Evolutionary conservation across 2,329 filamentous ascomycete genomes (phyloP).

Genomic region (Colletotrichum incanum): DNA sequence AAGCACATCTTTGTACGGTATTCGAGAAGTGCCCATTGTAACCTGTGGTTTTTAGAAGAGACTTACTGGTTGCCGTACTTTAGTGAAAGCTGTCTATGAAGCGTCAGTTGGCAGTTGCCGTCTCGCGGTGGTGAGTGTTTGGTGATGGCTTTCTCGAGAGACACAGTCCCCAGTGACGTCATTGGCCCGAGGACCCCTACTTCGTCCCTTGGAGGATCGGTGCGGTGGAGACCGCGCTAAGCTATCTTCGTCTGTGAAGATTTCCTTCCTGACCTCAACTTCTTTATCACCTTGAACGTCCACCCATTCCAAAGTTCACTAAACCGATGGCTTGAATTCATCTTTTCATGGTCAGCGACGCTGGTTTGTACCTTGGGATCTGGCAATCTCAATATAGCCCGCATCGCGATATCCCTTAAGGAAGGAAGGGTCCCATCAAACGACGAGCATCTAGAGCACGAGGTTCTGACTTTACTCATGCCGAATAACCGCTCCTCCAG

Average conservation of each 20-base stretch:
- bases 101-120: background rate
- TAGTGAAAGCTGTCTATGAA: background rate
- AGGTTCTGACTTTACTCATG: slow-evolving; percentile 2
- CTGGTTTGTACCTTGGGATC: background rate
- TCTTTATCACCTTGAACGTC: background rate
- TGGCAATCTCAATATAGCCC: background rate
- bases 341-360: background rate
- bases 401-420: background rate
- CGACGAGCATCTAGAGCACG: background rate
- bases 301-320: background rate
- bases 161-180: background rate
- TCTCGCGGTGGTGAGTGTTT: background rate
- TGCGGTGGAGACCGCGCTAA: background rate
- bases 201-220: background rate
- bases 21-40: background rate
- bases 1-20: background rate
- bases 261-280: background rate
- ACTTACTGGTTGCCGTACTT: background rate
- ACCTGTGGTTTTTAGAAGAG: background rate
- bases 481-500: background rate
- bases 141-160: background rate
- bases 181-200: background rate
- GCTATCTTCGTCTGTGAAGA: background rate
- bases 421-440: background rate
- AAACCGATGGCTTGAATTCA: too few species aligned